A percentile compares a stretch with the other conserved stretches of the same genome.
phyloP scores from a whole-genome alignment of 75 land plant genomes.

The Pseudotsuga menziesii region DNA sequence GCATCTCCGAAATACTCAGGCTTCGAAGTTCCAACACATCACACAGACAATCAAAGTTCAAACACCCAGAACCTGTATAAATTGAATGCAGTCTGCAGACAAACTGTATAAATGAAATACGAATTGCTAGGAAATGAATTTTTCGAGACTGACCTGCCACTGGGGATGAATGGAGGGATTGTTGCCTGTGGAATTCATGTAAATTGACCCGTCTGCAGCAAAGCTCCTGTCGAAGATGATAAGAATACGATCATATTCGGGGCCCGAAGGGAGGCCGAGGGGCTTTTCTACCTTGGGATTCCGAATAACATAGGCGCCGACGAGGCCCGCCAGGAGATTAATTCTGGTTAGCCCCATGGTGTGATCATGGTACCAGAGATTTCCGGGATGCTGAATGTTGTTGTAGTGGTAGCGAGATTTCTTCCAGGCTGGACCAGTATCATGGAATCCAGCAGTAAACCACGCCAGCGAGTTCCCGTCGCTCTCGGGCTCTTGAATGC shows the following conservation, averaged over 20 bases:
- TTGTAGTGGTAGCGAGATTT: conserved; percentile 12
- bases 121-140: not conserved
- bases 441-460: conserved; percentile 19
- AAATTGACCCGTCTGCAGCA: conserved; percentile 49
- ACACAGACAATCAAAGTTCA: no score
- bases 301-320: conserved; percentile 33
- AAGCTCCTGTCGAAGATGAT: conserved; percentile 61
- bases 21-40: no score
- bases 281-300: conserved; percentile 36
- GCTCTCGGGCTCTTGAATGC: conserved; percentile 18
- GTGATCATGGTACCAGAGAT: conserved; percentile 41
- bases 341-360: conserved; percentile 29
- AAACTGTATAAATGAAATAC: not conserved
- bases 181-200: conserved; percentile 55
- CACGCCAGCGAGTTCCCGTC: conserved; percentile 31
- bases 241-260: conserved; percentile 46
- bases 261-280: conserved; percentile 46
- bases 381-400: conserved; percentile 22
- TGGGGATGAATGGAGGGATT: conserved; percentile 72
- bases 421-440: conserved; percentile 21
- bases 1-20: conserved; percentile 42
- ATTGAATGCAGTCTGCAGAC: not conserved
- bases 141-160: conserved; percentile 33
- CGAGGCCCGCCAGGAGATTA: conserved; percentile 31
- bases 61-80: not conserved